Percentiles rank a stretch among this genome's conserved stretches.
Evolutionary conservation across 2,329 filamentous ascomycete species (phyloP).

Genomic region (Fusarium chaquense): DNA sequence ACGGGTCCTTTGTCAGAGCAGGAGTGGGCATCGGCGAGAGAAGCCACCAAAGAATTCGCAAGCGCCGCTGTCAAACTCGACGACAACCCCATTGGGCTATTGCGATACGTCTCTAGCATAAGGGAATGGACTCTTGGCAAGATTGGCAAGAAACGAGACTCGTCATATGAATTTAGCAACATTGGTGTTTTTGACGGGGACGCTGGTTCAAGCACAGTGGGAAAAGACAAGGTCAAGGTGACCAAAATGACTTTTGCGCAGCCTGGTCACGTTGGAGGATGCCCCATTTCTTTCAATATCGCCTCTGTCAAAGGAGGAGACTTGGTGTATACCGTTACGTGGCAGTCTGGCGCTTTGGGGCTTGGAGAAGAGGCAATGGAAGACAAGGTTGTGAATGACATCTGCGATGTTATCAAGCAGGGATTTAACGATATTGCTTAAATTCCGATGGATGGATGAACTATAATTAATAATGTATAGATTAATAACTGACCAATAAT

Average conservation of each 20-base stretch:
- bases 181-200: conserved; percentile 34
- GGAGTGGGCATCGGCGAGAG: conserved; percentile 37
- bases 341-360: conserved; percentile 43
- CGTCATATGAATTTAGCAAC: conserved; percentile 45
- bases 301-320: conserved; percentile 35
- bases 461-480: conserved; percentile 10
- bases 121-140: conserved; percentile 41
- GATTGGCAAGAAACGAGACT: conserved; percentile 39
- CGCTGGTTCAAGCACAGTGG: not conserved
- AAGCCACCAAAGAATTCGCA: conserved; percentile 33
- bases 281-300: conserved; percentile 42
- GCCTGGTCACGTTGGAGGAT: conserved; percentile 35
- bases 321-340: conserved; percentile 43
- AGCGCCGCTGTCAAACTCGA: conserved; percentile 21
- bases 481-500: not conserved
- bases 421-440: conserved; percentile 34
- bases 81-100: conserved; percentile 37
- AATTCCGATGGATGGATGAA: not conserved
- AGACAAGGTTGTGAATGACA: conserved; percentile 33
- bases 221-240: conserved; percentile 11
- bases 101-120: conserved; percentile 43
- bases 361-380: conserved; percentile 35
- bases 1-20: conserved; percentile 27
- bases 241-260: conserved; percentile 44
- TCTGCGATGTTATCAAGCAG: conserved; percentile 28